These are phyloP conservation scores for Adiantum capillusveneris DNA, from an alignment of 75 land plant species.

Conservation along the genomic window DNA sequence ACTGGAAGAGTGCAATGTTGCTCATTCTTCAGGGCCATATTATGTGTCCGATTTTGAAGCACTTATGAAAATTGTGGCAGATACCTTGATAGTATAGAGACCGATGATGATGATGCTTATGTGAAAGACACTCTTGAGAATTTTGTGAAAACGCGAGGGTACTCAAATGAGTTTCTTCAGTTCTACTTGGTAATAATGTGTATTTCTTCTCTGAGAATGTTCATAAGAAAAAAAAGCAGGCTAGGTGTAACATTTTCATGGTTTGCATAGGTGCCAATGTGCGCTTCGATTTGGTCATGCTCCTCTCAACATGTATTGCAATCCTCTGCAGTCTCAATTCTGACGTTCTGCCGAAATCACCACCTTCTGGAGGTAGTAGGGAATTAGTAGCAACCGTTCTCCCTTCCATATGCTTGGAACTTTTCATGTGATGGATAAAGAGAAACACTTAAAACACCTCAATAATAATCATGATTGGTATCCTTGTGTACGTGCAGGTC, in stretches of 20 bases:
- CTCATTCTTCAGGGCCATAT: background rate
- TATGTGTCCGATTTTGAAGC: too few relatives aligned
- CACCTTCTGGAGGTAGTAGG: conserved; percentile 97
- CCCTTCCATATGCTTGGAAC: background rate
- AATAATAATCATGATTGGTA: background rate
- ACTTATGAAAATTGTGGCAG: background rate
- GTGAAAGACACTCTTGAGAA: conserved; percentile 56
- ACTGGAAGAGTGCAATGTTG: too few relatives aligned
- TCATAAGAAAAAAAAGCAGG: too few relatives aligned
- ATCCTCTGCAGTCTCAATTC: conserved; percentile 77
- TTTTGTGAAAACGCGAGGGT: conserved; percentile 62
- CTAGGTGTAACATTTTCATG: too few relatives aligned
- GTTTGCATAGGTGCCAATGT: conserved; percentile 68
- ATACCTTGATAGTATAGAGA: conserved; percentile 69
- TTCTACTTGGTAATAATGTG: conserved; percentile 81
- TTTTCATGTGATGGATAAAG: background rate
- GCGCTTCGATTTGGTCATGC: conserved; percentile 96
- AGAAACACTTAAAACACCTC: too few relatives aligned
- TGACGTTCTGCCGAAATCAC: conserved; percentile 88
- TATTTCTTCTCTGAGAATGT: too few relatives aligned
- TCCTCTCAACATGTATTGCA: conserved; percentile 54
- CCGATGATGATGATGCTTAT: conserved; percentile 39
- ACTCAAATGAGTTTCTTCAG: conserved; percentile 68
- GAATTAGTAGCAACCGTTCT: background rate
- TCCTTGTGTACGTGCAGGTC: conserved; percentile 34